A percentile compares a stretch with the other conserved stretches of the same genome.
Conservation (phyloP, 2,329 filamentous ascomycete species). For the Paracamarosporium sp. region DNA sequence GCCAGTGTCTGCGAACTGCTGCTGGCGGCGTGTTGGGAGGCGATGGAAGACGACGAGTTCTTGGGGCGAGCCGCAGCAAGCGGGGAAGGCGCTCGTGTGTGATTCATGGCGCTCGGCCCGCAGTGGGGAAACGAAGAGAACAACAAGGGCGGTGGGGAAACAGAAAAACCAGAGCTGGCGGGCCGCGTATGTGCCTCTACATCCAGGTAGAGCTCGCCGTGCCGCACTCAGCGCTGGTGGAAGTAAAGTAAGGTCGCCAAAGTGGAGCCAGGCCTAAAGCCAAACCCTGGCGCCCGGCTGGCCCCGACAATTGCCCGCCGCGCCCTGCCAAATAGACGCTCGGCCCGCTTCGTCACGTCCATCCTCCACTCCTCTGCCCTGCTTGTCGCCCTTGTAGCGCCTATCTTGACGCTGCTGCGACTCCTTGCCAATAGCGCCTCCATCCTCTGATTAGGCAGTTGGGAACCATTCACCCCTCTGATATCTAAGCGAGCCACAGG, state of each 20-base stretch:
- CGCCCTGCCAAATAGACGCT: conserved; percentile 3
- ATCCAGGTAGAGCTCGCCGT: conserved; percentile 18
- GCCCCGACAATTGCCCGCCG: too few relatives aligned
- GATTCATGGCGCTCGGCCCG: conserved; percentile 34
- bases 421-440: background rate
- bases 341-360: conserved; percentile 3
- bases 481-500: too few relatives aligned
- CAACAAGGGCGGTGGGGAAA: conserved; percentile 1
- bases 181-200: conserved; percentile 6
- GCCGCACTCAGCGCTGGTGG: conserved; percentile 13
- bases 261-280: background rate
- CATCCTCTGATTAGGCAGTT: too few relatives aligned
- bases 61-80: conserved; percentile 35
- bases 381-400: conserved; percentile 6
- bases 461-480: too few relatives aligned
- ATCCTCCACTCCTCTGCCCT: background rate
- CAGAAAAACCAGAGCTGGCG: conserved; percentile 1
- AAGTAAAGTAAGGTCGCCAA: background rate
- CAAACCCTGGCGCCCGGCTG: background rate
- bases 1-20: conserved; percentile 26
- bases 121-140: conserved; percentile 15
- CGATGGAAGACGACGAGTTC: conserved; percentile 37
- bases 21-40: conserved; percentile 28
- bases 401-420: background rate
- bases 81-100: conserved; percentile 38